phyloP scores from a whole-genome alignment of 202 grass and related monocot genomes.

The Carex sylvatica region DNA sequence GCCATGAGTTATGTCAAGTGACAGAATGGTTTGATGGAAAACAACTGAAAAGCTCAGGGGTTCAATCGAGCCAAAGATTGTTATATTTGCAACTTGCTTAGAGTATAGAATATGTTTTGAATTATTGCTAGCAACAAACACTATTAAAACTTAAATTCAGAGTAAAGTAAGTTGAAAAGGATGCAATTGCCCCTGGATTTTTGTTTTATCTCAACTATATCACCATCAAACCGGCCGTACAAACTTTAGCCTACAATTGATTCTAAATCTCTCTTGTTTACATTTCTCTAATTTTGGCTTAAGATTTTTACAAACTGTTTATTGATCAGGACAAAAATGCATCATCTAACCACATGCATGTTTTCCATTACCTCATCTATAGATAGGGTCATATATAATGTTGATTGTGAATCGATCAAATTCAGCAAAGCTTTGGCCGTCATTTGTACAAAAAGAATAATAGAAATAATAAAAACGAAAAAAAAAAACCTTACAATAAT shows the following conservation, averaged over 20 bases:
- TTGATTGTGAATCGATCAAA: neutral
- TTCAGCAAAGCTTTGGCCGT: neutral
- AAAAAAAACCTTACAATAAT: neutral
- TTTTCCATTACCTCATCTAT: neutral
- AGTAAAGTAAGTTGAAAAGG: neutral
- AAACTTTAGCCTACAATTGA: neutral
- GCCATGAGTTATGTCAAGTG: neutral
- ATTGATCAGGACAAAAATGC: neutral
- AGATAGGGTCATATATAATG: neutral
- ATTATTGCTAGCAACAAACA: neutral
- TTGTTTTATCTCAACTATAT: neutral
- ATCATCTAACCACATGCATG: neutral
- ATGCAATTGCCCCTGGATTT: neutral
- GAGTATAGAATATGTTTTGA: constrained; percentile 1
- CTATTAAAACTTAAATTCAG: neutral
- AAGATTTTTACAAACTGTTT: neutral
- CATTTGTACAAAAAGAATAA: neutral
- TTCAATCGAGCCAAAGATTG: neutral
- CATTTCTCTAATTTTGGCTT: neutral
- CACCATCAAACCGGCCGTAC: neutral
- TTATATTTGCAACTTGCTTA: neutral
- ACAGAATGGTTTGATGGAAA: neutral
- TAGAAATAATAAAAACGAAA: neutral
- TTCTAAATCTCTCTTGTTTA: constrained; percentile 2
- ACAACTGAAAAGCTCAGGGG: neutral